Conservation (phyloP, 2,329 filamentous ascomycete species). For the Diaporthe citrichinensis region DNA sequence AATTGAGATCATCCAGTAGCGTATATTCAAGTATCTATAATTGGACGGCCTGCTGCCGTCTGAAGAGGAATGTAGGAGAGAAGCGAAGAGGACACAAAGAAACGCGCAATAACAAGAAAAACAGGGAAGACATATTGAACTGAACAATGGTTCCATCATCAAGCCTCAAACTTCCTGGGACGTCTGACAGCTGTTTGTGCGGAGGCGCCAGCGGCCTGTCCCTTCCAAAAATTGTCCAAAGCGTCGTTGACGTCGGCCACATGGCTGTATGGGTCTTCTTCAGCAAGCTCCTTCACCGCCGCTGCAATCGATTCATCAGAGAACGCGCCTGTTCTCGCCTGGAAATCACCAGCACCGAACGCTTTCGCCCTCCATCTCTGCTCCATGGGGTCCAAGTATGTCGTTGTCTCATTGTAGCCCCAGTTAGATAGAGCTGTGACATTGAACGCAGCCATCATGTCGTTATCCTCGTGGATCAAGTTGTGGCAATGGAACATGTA, state of each 20-base stretch:
- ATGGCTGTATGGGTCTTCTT: constrained; percentile 49
- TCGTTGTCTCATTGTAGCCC: constrained; percentile 54
- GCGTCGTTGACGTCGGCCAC: constrained; percentile 46
- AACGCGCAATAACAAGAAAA: neutral
- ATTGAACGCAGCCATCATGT: constrained; percentile 64
- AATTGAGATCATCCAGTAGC: neutral
- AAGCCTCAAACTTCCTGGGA: neutral
- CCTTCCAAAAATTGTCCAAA: constrained; percentile 48
- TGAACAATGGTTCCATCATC: neutral
- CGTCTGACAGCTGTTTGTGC: neutral
- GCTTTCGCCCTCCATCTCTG: constrained; percentile 51
- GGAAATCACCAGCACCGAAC: constrained; percentile 46
- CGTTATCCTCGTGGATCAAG: constrained; percentile 60
- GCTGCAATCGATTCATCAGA: constrained; percentile 44
- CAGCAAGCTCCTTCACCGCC: constrained; percentile 46
- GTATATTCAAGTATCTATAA: too few species aligned
- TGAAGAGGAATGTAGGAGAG: neutral
- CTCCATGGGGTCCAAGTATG: constrained; percentile 56
- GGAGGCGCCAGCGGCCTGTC: neutral
- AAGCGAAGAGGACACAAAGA: neutral
- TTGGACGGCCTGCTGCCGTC: neutral
- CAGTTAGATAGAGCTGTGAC: constrained; percentile 54
- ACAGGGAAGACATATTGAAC: neutral
- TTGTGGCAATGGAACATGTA: constrained; percentile 67
- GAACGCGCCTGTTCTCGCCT: constrained; percentile 44